A percentile compares a stretch with the other conserved stretches of the same genome.
Evolutionary conservation across 257 asterid genomes (phyloP).

Genomic region (Sherardia arvensis): DNA sequence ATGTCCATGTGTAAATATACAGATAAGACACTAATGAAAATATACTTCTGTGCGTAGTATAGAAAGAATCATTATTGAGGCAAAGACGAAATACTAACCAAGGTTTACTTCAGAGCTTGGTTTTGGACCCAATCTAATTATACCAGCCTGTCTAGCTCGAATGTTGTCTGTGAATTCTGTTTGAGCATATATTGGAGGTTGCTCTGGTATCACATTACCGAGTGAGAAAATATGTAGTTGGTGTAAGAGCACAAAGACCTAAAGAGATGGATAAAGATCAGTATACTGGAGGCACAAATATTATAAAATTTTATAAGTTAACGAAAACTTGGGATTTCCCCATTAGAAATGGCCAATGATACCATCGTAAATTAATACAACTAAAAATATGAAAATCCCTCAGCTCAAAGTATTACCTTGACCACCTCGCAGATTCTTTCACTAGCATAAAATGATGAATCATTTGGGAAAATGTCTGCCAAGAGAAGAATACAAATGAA

Average conservation of each 20-base stretch:
- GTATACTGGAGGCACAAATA: slow-evolving; percentile 6
- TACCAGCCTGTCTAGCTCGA: slow-evolving; percentile 67
- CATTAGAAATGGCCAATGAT: neutral
- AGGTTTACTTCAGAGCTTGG: slow-evolving; percentile 62
- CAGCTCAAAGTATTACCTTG: slow-evolving; percentile 48
- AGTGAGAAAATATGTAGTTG: slow-evolving; percentile 73
- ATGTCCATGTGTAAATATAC: neutral
- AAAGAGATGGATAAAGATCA: slow-evolving; percentile 13
- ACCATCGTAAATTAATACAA: neutral
- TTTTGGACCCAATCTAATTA: slow-evolving; percentile 51
- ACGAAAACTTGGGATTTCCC: neutral
- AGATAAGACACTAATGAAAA: neutral
- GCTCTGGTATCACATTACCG: slow-evolving; percentile 72
- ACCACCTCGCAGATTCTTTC: slow-evolving; percentile 80
- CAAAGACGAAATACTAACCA: slow-evolving; percentile 35
- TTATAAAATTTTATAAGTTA: neutral
- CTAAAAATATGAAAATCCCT: neutral
- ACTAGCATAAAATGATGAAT: slow-evolving; percentile 73
- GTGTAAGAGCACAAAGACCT: slow-evolving; percentile 84
- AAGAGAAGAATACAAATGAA: slow-evolving; percentile 17
- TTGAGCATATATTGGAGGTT: slow-evolving; percentile 58
- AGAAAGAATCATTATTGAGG: neutral
- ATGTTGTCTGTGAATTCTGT: slow-evolving; percentile 42
- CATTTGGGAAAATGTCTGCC: slow-evolving; percentile 40
- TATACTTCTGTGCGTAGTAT: neutral